Percentiles rank a stretch among this genome's conserved stretches.
Conservation (phyloP, 2,329 filamentous ascomycete genomes). For the Cadophora gregata region DNA sequence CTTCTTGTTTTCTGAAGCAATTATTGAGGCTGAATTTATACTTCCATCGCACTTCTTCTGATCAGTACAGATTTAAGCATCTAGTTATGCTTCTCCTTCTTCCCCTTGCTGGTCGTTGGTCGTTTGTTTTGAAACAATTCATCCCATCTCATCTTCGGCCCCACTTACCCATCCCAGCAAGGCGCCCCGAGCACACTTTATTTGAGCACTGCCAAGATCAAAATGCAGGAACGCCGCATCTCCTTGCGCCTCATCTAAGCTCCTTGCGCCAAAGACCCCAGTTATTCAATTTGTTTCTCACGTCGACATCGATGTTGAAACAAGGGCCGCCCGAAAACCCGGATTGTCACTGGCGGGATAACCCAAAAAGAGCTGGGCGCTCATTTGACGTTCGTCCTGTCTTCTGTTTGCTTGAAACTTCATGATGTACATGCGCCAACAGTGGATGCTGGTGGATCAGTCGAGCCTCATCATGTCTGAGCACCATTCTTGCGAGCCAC, state of each 20-base stretch:
- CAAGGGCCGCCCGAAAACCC: not conserved
- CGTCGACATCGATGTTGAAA: not conserved
- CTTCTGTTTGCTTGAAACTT: not conserved
- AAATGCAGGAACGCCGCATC: slow-evolving; percentile 1
- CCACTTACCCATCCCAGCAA: slow-evolving; percentile 1
- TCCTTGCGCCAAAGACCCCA: not conserved
- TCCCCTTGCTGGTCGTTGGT: not conserved
- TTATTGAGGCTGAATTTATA: not conserved
- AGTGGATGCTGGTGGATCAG: not conserved
- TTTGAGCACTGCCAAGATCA: slow-evolving; percentile 5
- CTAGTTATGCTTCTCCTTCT: not conserved
- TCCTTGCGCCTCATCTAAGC: not conserved
- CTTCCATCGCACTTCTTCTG: not conserved
- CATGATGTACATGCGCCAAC: not conserved
- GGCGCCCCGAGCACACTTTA: not conserved
- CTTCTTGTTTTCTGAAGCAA: not conserved
- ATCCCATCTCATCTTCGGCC: slow-evolving; percentile 3
- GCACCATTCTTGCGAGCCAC: not conserved
- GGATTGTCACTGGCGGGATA: slow-evolving; percentile 2
- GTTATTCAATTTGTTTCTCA: slow-evolving; percentile 3
- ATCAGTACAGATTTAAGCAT: not conserved
- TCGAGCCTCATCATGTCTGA: not conserved
- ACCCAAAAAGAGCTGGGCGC: not conserved
- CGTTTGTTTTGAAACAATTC: slow-evolving; percentile 1
- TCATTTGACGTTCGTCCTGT: slow-evolving; percentile 2